phyloP scores from a whole-genome alignment of 352 stramenopile species.

The Halophytophthora polymorphica region DNA sequence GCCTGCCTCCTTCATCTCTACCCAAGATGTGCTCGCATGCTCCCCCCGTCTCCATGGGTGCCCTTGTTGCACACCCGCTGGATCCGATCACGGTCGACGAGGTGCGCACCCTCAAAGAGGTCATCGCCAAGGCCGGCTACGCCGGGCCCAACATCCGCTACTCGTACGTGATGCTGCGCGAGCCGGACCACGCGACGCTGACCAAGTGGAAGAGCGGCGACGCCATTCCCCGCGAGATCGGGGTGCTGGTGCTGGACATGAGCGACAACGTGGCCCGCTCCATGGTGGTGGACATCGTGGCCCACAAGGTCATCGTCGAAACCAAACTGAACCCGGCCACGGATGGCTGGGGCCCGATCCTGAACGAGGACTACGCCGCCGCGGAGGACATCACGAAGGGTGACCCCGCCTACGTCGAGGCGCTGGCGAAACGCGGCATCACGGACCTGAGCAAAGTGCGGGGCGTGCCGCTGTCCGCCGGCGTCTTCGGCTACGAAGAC shows the following conservation, averaged over 20 bases:
- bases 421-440: no score
- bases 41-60: slow-evolving; percentile 8
- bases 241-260: slow-evolving; percentile 24
- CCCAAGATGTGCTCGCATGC: slow-evolving; percentile 19
- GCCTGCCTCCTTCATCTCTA: background rate
- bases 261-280: slow-evolving; percentile 13
- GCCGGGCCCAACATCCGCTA: slow-evolving; percentile 23
- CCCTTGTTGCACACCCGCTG: slow-evolving; percentile 26
- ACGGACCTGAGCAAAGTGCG: slow-evolving; percentile 24
- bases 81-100: slow-evolving; percentile 35
- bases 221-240: slow-evolving; percentile 29
- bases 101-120: slow-evolving; percentile 31
- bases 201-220: slow-evolving; percentile 16
- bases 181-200: slow-evolving; percentile 32
- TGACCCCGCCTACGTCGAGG: slow-evolving; percentile 25
- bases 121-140: slow-evolving; percentile 29
- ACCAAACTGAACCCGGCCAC: slow-evolving; percentile 19
- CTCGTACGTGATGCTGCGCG: slow-evolving; percentile 47
- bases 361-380: slow-evolving; percentile 31
- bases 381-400: slow-evolving; percentile 32
- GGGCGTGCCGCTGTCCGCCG: slow-evolving; percentile 22
- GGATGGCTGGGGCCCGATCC: slow-evolving; percentile 29
- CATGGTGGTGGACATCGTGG: slow-evolving; percentile 28
- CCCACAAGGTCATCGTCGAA: slow-evolving; percentile 15
- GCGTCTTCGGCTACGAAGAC: slow-evolving; percentile 26